phyloP scores from a whole-genome alignment of 768 basidiomycete species.

The Tremella yokohamensis region DNA sequence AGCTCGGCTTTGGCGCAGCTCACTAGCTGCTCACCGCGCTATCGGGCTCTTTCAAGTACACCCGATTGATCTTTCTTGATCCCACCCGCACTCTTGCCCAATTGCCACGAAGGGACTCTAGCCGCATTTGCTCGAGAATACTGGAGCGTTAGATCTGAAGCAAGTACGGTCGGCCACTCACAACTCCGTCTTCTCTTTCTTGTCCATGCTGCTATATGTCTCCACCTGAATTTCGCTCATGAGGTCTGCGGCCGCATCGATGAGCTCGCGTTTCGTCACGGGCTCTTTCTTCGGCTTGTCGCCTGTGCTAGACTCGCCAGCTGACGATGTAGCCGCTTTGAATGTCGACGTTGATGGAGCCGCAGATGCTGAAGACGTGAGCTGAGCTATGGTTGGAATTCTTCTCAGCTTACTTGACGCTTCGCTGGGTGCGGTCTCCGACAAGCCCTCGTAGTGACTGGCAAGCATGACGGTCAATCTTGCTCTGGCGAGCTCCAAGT shows the following conservation, averaged over 20 bases:
- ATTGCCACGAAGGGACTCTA: constrained; percentile 59
- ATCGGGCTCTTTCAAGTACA: constrained; percentile 79
- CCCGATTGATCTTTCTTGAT: constrained; percentile 87
- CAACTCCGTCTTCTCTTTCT: constrained; percentile 96
- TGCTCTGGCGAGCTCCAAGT: constrained; percentile 92
- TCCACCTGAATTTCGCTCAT: constrained; percentile 95
- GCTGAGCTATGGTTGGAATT: not conserved
- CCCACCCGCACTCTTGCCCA: constrained; percentile 92
- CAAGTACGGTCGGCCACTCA: constrained; percentile 20
- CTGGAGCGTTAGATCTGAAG: constrained; percentile 18
- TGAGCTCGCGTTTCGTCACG: constrained; percentile 60
- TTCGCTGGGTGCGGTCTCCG: constrained; percentile 52
- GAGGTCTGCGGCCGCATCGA: constrained; percentile 83
- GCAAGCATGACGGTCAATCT: constrained; percentile 85
- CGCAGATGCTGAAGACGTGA: constrained; percentile 12
- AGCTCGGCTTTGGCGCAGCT: not conserved
- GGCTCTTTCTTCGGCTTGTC: constrained; percentile 43
- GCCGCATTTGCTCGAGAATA: constrained; percentile 93
- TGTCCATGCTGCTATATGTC: constrained; percentile 98
- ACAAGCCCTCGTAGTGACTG: constrained; percentile 73
- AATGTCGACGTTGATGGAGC: constrained; percentile 20
- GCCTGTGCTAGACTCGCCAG: not conserved
- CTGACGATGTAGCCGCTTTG: constrained; percentile 8
- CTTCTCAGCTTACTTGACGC: constrained; percentile 29
- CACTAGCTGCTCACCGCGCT: constrained; percentile 65